Conservation (phyloP, 352 stramenopile species). For the Globisporangium parvum region DNA sequence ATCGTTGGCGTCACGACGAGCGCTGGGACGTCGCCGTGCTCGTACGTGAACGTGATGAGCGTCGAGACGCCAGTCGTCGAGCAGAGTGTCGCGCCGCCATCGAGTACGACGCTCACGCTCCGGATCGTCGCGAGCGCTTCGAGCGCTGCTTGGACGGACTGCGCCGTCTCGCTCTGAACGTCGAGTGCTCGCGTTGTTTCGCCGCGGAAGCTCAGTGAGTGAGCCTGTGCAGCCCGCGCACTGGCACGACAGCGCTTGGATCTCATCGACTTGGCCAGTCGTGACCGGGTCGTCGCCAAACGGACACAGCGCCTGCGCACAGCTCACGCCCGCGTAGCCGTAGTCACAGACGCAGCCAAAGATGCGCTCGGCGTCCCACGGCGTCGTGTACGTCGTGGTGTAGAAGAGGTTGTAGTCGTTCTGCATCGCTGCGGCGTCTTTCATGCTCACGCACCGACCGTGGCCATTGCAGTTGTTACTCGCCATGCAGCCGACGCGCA, state of each 20-base stretch:
- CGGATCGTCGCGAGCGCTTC: constrained; percentile 48
- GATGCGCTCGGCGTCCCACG: constrained; percentile 85
- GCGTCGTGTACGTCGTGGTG: constrained; percentile 40
- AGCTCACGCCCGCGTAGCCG: constrained; percentile 86
- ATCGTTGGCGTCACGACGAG: constrained; percentile 30
- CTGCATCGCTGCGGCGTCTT: constrained; percentile 27
- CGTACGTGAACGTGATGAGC: constrained; percentile 57
- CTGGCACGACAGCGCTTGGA: constrained; percentile 71
- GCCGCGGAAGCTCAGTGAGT: constrained; percentile 63
- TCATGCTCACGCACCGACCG: constrained; percentile 83
- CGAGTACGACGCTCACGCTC: constrained; percentile 37
- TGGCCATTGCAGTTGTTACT: constrained; percentile 78
- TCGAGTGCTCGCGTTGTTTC: constrained; percentile 39
- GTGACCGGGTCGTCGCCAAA: constrained; percentile 84
- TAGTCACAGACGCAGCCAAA: constrained; percentile 86
- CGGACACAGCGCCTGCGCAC: constrained; percentile 75
- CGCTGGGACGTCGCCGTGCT: constrained; percentile 57
- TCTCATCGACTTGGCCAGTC: constrained; percentile 61
- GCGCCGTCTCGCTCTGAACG: constrained; percentile 30
- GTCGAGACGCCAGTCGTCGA: constrained; percentile 43
- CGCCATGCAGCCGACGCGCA: constrained; percentile 57
- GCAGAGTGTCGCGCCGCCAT: constrained; percentile 41
- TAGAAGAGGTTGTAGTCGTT: constrained; percentile 68
- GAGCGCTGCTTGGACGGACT: constrained; percentile 42
- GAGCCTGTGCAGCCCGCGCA: constrained; percentile 49